Base-by-base conservation (phyloP, 2,329 filamentous ascomycete genomes). In the Colletotrichum viniferum region DNA sequence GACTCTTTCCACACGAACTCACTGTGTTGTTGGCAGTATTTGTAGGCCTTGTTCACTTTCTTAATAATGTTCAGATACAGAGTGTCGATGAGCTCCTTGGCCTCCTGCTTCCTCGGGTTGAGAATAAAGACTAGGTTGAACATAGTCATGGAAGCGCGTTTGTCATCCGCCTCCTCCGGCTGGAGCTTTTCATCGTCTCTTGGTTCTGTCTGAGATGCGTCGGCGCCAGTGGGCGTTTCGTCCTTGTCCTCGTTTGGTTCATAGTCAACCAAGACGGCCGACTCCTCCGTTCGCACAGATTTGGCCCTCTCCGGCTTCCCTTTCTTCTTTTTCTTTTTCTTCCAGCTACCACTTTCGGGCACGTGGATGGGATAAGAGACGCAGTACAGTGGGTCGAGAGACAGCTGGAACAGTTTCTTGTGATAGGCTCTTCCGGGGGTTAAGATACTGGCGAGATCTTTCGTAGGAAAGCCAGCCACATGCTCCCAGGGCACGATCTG, bases 81-180 rank as follows among this genome's bases (percentile, higher is more conserved):
- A 7, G 87, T 93, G 77, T 97, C 94, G 58, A 94, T 91, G 61
- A 97, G 81, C 87, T 90, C 88, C 72, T 94, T 94, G 78, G 94
- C 92, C 81, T 98, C 94, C 72, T 96, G 88, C 68, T 93, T 92
- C 65, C 93, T 93, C 4, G 96, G 94, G 78, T 95, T 94, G 78
- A 98, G 87, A 66, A 98, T 94, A 83, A 98, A 98, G 28, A 98
- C 96, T 13, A 98, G 91, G 83, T 98, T 98, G 85, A 99, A 99
- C 96, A 98, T 98, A 77, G 93, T 96, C 94, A 98, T 96, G 62
- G 91, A 91, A 78, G 90, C 91, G 78, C 88, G 88, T 82, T 94
- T 93, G 81, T 92, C 88, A 76, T 93, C 88, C 55, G 88, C 84
- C 74, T 90, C 84, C 71, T 90, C 89, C 83, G 80, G 81, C 5